These are phyloP conservation scores for Phytophthora europaea DNA, from an alignment of 352 stramenopile species.

Conservation along the genomic window DNA sequence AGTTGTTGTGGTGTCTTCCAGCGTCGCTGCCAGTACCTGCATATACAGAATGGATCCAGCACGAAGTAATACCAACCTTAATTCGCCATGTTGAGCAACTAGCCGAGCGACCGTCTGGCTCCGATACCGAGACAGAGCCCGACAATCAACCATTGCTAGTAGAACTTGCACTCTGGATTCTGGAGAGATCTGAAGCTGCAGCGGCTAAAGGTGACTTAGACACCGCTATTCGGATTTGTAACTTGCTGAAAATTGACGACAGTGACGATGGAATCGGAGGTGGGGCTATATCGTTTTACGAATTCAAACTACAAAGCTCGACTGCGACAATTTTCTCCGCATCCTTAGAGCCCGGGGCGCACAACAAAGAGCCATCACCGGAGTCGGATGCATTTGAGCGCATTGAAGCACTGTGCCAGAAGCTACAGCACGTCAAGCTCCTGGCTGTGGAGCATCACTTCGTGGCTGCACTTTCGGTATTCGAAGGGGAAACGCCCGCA, in stretches of 20 bases:
- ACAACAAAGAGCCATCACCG: neutral
- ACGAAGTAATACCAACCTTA: constrained; percentile 62
- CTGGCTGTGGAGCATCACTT: constrained; percentile 61
- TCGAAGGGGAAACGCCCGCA: constrained; percentile 63
- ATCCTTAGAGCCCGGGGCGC: neutral
- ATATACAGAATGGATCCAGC: constrained; percentile 65
- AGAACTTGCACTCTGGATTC: constrained; percentile 43
- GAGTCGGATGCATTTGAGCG: constrained; percentile 23
- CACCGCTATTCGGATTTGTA: constrained; percentile 44
- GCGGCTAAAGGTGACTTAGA: constrained; percentile 41
- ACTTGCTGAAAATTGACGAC: constrained; percentile 30
- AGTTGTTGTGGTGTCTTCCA: constrained; percentile 50
- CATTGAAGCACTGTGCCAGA: constrained; percentile 46
- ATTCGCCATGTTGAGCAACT: constrained; percentile 34
- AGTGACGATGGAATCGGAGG: neutral
- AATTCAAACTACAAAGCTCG: constrained; percentile 36
- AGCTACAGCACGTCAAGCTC: constrained; percentile 67
- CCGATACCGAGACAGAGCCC: neutral
- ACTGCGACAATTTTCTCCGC: neutral
- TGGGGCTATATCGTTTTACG: constrained; percentile 25
- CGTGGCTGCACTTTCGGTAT: constrained; percentile 65
- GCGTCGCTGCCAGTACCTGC: constrained; percentile 48
- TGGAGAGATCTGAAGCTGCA: constrained; percentile 38
- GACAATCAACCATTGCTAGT: constrained; percentile 22
- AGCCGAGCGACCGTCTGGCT: constrained; percentile 6